Base-by-base conservation (phyloP, 2,329 filamentous ascomycete species). In the Aspergillus quadrilineatus region DNA sequence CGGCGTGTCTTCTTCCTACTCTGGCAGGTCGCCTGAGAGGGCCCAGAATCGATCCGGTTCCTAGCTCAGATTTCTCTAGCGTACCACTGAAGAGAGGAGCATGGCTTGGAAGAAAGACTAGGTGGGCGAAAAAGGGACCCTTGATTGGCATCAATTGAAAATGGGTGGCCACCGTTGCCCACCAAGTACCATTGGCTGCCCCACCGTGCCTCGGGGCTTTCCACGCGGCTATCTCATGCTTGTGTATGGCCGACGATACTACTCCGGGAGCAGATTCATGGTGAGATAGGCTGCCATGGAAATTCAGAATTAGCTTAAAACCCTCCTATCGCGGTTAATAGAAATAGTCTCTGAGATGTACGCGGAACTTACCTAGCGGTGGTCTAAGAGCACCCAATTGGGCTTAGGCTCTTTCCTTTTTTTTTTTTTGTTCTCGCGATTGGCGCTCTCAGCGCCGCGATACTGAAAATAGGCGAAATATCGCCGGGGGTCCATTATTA, bases 1-100 rank as follows among this genome's bases (percentile, higher is more conserved):
- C 10, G 53, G 55, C 57, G 56, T 44, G 44, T 59, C 36, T 59
- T 59, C 61, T 53, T 49, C 61, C 61, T 26, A 48, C 17, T 66
- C 14, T n/a, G 61, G 63, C 53, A 61, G 58, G 48, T 60, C 54
- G 56, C 44, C 45, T 17, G 62, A 64, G 59, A 58, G 39, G 32
- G 28, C 30, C 29, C 14, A 5, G 10, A 3, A 22, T 22, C 39
- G 14, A 7, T 42, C 39, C 39, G 17, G 15, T 53, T 15, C 39
- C 8, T 36, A 49, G 50, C 43, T 53, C 39, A 45, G 55, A 48
- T 57, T 49, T 17, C 44, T 42, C 34, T 49, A 48, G 37, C 37
- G 50, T 42, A 39, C 50, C 50, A 49, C 10, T 12, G 50, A 44
- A 45, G 37, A 43, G 34, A 37, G 51, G 26, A 53, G 34, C 43